phyloP scores from a whole-genome alignment of 768 basidiomycete genomes.

The Coprinopsis cinerea region DNA sequence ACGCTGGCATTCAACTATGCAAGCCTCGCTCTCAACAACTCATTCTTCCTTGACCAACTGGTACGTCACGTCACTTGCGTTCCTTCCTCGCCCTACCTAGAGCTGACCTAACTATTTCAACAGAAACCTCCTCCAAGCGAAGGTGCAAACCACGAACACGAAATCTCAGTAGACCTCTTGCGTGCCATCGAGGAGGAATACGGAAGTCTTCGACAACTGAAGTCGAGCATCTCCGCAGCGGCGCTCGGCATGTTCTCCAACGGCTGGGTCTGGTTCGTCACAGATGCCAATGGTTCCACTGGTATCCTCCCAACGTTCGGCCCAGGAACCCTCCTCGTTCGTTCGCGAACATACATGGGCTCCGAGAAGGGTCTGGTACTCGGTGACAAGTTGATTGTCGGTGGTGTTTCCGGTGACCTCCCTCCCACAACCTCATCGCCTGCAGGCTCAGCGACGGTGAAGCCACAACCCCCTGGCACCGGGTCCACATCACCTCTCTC shows the following conservation, averaged over 20 bases:
- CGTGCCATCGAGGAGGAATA: conserved; percentile 42
- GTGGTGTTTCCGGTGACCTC: background rate
- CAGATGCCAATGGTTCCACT: conserved; percentile 49
- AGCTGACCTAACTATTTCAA: conserved; percentile 9
- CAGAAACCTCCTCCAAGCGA: conserved; percentile 38
- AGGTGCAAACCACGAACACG: conserved; percentile 29
- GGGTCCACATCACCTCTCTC: conserved; percentile 38
- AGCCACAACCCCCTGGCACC: conserved; percentile 23
- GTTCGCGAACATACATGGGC: conserved; percentile 38
- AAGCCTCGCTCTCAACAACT: conserved; percentile 88
- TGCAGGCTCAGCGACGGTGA: conserved; percentile 16
- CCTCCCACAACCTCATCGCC: conserved; percentile 14
- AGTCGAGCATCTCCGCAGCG: conserved; percentile 71
- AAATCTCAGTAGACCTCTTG: conserved; percentile 29
- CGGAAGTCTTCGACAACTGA: conserved; percentile 60
- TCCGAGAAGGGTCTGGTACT: conserved; percentile 15
- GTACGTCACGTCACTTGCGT: conserved; percentile 41
- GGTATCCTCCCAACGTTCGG: conserved; percentile 86
- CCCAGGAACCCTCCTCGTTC: conserved; percentile 79
- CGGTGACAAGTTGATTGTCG: conserved; percentile 14
- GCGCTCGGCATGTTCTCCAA: conserved; percentile 72
- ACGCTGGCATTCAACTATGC: conserved; percentile 86
- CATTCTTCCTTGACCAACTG: conserved; percentile 84
- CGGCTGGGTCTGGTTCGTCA: conserved; percentile 88
- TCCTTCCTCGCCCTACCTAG: background rate